Base-by-base conservation (phyloP, 305 asterid species). In the Fraxinus angustifolia region DNA sequence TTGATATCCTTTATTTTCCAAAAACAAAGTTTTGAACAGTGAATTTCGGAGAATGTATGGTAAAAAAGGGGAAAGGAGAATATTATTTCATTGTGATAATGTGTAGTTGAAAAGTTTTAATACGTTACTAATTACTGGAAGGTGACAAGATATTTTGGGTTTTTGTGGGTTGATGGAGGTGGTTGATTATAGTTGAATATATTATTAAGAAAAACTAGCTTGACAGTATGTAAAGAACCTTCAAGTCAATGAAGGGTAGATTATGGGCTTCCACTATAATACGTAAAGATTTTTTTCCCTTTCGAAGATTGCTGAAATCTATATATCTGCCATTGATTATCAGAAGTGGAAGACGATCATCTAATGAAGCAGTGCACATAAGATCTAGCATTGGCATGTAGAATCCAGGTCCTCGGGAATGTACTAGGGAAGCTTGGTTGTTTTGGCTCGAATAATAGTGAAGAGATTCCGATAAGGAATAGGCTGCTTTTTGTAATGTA, bases 401-500 rank as follows among this genome's bases (percentile, higher is more conserved):
- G 58, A 70, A 58, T 70, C 67, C 79, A 31, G 65, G 77, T 58
- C 31, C 45, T 77, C 62, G 26, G 50, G 80, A 8, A 8, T 8
- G n/a, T 80, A 72, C 12, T 33, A 42, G 40, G 77, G 40, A 58
- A 65, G 45, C 48, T 34, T 73, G 72, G 21, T 33, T 79, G 31
- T 3, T 36, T 56, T 60, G 26, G 65, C 65, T 17, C 28, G 10
- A 26, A 23, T 30, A 26, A 12, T 68, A 40, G 12, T 2, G 35
- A 72, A 71, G 65, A 73, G 33, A 34, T 17, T 17, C 36, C 34
- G 75, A 11, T 77, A n/a, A 50, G 74, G 85, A 40, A 71, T 72
- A 30, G 70, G 8, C 78, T 58, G 48, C 53, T 80, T 77, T 34
- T 50, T 31, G 71, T 71, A 67, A 90, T 91, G 95, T 85, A 81